Evolutionary conservation across 768 basidiomycete species (phyloP).

Genomic region (Kondoa malvinella): DNA sequence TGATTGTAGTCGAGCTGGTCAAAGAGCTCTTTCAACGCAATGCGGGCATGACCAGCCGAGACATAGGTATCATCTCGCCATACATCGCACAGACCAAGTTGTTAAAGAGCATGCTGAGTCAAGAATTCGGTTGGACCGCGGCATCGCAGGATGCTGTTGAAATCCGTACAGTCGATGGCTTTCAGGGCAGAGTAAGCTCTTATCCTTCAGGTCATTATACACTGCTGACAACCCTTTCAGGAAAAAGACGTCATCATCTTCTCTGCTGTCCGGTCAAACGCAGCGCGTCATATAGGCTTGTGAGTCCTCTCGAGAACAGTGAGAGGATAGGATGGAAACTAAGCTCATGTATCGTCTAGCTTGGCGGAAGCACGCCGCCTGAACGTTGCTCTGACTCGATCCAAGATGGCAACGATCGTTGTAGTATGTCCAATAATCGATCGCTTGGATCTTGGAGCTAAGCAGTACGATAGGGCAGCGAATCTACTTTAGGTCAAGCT

Average conservation of each 20-base stretch:
- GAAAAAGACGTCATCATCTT: slow-evolving; percentile 87
- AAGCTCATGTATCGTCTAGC: slow-evolving; percentile 12
- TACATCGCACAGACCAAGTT: slow-evolving; percentile 73
- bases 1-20: slow-evolving; percentile 59
- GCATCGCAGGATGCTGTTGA: neutral
- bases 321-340: neutral
- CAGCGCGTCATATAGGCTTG: slow-evolving; percentile 62
- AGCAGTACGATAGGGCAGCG: neutral
- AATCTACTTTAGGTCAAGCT: neutral
- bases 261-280: slow-evolving; percentile 73
- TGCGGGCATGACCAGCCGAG: slow-evolving; percentile 46
- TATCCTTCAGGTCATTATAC: neutral
- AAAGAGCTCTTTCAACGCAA: slow-evolving; percentile 65
- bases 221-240: slow-evolving; percentile 29
- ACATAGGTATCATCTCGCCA: slow-evolving; percentile 85
- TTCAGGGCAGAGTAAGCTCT: slow-evolving; percentile 1
- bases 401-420: slow-evolving; percentile 66
- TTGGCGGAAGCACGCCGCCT: slow-evolving; percentile 66
- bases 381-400: slow-evolving; percentile 80
- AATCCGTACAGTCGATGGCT: neutral
- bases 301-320: neutral
- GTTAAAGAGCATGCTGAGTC: slow-evolving; percentile 34
- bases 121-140: neutral
- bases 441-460: neutral
- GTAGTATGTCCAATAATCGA: slow-evolving; percentile 39